These are phyloP conservation scores for Nicotiana paniculata DNA, from an alignment of 257 asterid genomes.

Conservation along the genomic window DNA sequence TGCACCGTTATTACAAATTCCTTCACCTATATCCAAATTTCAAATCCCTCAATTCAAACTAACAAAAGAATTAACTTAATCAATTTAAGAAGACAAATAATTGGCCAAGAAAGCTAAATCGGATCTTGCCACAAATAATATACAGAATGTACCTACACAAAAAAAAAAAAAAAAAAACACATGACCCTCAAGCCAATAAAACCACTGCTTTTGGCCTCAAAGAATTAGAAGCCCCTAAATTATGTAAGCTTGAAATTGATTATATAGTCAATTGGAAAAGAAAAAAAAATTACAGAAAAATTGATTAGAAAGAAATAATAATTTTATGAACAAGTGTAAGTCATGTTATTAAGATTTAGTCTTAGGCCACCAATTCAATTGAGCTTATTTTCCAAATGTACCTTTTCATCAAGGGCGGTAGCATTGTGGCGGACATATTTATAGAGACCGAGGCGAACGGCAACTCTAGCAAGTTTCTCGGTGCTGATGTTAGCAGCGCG, in stretches of 20 bases:
- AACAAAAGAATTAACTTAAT: neutral
- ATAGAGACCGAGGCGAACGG: slow-evolving; percentile 54
- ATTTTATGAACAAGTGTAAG: too few species aligned
- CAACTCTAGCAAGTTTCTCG: slow-evolving; percentile 79
- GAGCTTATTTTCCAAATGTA: neutral
- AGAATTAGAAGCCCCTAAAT: too few species aligned
- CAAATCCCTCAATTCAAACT: neutral
- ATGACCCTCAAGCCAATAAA: too few species aligned
- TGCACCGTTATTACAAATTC: slow-evolving; percentile 50
- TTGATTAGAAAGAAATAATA: too few species aligned
- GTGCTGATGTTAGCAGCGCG: slow-evolving; percentile 79
- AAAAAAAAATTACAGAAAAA: too few species aligned
- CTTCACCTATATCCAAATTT: slow-evolving; percentile 38
- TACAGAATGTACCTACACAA: neutral
- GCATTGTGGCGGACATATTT: slow-evolving; percentile 59
- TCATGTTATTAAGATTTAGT: too few species aligned
- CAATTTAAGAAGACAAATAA: neutral
- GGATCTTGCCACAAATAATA: neutral
- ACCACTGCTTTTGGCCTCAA: too few species aligned
- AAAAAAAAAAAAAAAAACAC: too few species aligned
- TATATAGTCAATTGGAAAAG: too few species aligned
- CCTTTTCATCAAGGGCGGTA: slow-evolving; percentile 40
- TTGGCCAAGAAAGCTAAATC: neutral
- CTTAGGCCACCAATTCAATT: too few species aligned
- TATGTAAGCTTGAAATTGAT: too few species aligned